Evolutionary conservation across 2,329 filamentous ascomycete genomes (phyloP).

Genomic region (Trichoderma hamatum): DNA sequence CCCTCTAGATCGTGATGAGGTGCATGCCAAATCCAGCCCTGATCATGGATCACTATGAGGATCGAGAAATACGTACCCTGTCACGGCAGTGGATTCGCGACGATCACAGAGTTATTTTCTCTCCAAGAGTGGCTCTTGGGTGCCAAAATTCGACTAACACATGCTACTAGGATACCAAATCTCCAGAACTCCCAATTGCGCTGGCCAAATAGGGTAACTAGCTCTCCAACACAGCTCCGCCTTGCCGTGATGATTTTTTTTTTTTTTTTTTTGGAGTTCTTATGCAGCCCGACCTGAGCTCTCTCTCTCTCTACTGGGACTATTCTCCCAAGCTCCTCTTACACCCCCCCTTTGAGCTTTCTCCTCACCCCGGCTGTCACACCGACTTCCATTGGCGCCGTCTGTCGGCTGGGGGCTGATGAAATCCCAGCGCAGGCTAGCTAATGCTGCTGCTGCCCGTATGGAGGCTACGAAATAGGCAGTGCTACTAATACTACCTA

Average conservation of each 20-base stretch:
- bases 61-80: slow-evolving; percentile 22
- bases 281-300: slow-evolving; percentile 4
- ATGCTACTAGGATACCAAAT: neutral
- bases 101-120: slow-evolving; percentile 17
- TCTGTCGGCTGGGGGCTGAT: slow-evolving; percentile 14
- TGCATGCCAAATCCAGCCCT: slow-evolving; percentile 17
- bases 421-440: slow-evolving; percentile 8
- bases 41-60: slow-evolving; percentile 26
- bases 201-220: slow-evolving; percentile 17
- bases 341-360: neutral
- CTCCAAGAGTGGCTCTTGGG: neutral
- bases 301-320: neutral
- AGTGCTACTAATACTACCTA: neutral
- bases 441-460: neutral
- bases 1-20: slow-evolving; percentile 25
- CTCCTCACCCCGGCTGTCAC: slow-evolving; percentile 14
- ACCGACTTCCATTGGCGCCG: slow-evolving; percentile 24
- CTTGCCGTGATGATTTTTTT: neutral
- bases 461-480: neutral
- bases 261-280: neutral
- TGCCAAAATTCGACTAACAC: slow-evolving; percentile 12
- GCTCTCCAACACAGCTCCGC: slow-evolving; percentile 7
- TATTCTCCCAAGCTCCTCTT: neutral
- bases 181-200: neutral
- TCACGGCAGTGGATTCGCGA: slow-evolving; percentile 17